phyloP scores from a whole-genome alignment of 257 asterid species.

The Avicennia marina region DNA sequence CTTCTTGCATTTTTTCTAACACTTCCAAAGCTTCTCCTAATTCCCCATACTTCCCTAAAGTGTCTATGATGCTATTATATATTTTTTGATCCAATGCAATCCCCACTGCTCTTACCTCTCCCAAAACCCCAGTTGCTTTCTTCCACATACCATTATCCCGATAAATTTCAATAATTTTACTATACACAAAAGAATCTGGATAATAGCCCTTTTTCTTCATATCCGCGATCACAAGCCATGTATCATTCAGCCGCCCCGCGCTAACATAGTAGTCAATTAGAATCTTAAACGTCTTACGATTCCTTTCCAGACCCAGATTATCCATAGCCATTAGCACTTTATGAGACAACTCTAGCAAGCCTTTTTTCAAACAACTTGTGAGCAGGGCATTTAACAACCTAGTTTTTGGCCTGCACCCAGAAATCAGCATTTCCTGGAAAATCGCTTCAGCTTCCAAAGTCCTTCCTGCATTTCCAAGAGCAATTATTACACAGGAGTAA shows the following conservation, averaged over 20 bases:
- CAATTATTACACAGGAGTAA: constrained; percentile 45
- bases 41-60: constrained; percentile 79
- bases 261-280: constrained; percentile 58
- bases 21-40: constrained; percentile 60
- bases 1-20: constrained; percentile 65
- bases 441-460: constrained; percentile 81
- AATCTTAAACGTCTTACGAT: constrained; percentile 67
- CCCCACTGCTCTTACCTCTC: constrained; percentile 62
- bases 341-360: constrained; percentile 52
- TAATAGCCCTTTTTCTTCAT: constrained; percentile 63
- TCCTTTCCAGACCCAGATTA: constrained; percentile 40
- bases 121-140: constrained; percentile 67
- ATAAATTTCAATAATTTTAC: constrained; percentile 73
- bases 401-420: constrained; percentile 52
- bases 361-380: constrained; percentile 63
- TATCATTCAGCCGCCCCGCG: constrained; percentile 68
- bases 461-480: constrained; percentile 72
- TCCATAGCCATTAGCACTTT: constrained; percentile 37
- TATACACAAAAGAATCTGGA: constrained; percentile 65
- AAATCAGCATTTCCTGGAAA: constrained; percentile 62
- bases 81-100: constrained; percentile 52
- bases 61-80: constrained; percentile 77
- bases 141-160: constrained; percentile 97
- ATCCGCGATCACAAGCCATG: constrained; percentile 68
- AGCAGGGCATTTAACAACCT: constrained; percentile 56